Evolutionary conservation across 2,329 filamentous ascomycete species (phyloP).

Genomic region (Tolypocladium pustulatum): DNA sequence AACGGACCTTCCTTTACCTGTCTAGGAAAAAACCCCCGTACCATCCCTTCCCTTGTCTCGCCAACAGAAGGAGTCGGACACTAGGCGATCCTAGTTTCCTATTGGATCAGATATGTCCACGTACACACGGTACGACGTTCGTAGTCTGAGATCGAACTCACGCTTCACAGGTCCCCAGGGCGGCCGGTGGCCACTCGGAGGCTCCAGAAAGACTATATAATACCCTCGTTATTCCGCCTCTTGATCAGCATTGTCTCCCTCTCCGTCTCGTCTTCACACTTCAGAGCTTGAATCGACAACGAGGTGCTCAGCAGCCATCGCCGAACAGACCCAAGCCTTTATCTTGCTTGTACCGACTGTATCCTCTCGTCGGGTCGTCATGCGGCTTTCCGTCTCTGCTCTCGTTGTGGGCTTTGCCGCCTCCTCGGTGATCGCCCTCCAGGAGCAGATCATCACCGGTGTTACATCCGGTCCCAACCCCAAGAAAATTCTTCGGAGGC

Average conservation of each 20-base stretch:
- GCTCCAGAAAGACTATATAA: background rate
- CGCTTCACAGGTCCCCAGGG: background rate
- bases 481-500: background rate
- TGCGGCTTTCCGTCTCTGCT: background rate
- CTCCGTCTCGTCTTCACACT: background rate
- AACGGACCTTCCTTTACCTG: background rate
- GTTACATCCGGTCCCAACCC: conserved; percentile 1
- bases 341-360: background rate
- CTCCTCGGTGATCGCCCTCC: background rate
- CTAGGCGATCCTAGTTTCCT: background rate
- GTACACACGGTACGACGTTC: background rate
- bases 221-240: background rate
- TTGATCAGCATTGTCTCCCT: background rate
- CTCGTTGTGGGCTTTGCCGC: background rate
- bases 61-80: background rate
- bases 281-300: background rate
- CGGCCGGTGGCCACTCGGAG: too few species aligned
- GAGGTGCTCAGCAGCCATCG: background rate
- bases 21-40: background rate
- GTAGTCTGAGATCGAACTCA: background rate
- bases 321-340: too few species aligned
- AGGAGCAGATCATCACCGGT: background rate
- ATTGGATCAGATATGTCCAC: background rate
- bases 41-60: background rate
- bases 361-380: background rate